Evolutionary conservation across 352 stramenopile genomes (phyloP), one percentile per base, ranked within the genome.

Genomic region (Phytophthora pistaciae): DNA sequence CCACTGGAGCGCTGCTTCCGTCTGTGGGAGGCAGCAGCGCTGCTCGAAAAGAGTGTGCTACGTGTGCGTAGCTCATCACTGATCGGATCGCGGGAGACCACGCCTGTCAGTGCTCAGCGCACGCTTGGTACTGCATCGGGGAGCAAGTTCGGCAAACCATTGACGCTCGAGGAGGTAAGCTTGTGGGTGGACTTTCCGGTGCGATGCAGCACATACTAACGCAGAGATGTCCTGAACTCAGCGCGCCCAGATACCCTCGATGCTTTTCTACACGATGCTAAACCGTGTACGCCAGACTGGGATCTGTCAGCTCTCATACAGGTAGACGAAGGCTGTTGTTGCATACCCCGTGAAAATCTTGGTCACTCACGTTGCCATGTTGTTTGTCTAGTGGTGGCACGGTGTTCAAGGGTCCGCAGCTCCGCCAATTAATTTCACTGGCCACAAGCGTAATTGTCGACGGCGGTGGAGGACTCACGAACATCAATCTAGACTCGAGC

Each of bases 231-330:
- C 23, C 48, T 62, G 33, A 60, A 38, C 25, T 8, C 42, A 92
- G 87, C 62, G 82, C 38, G 75, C 83, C 0, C 71, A 90, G 56
- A 78, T 94, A 18, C 82, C 87, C 2, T 89, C 81, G 7, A 75
- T 93, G 27, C 65, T 92, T 11, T 94, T 92, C 62, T 94, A 88
- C 61, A 90, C 85, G 21, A 11, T 94, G 31, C 80, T 94, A 16
- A 92, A 90, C 40, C 82, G 84, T 16, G 84, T 91, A 25, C 87
- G 87, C 5, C 77, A 85, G 63, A 84, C 67, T 10, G 87, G 87
- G 5, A 78, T 93, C 25, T 87, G 87, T 23, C 87, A 93, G 50
- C 77, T 93, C 42, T 85, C 85, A 0, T 77, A 78, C 53, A 85
- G 77, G 86, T 90, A 64, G 3, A 66, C 21, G 20, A 38, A 23